Conservation (phyloP, 352 stramenopile species). For the Phytophthora colocasiae region DNA sequence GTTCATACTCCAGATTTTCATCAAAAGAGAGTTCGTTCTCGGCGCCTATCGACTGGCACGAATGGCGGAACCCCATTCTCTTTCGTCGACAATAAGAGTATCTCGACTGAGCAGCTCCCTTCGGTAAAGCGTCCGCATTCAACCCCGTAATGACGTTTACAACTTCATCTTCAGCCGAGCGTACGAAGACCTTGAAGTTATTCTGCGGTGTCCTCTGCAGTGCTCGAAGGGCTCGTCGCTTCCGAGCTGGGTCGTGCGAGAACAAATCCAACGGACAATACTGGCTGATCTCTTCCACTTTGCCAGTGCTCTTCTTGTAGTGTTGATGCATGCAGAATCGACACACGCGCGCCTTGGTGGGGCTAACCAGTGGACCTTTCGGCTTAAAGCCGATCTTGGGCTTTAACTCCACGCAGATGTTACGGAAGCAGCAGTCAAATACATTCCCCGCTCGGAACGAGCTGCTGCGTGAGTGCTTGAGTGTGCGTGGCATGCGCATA, state of each 20-base stretch:
- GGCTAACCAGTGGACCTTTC: conserved; percentile 56
- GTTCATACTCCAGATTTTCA: conserved; percentile 40
- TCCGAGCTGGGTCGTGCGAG: conserved; percentile 63
- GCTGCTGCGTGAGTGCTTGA: conserved; percentile 41
- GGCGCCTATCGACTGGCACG: conserved; percentile 72
- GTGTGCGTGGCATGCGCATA: not conserved
- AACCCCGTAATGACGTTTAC: conserved; percentile 83
- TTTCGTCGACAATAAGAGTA: conserved; percentile 80
- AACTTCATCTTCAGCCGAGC: conserved; percentile 77
- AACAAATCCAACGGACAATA: conserved; percentile 89
- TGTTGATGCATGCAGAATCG: conserved; percentile 92
- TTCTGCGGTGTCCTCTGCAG: conserved; percentile 89
- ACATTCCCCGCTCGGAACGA: conserved; percentile 63
- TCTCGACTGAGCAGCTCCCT: conserved; percentile 65
- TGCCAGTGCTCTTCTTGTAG: conserved; percentile 76
- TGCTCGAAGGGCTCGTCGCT: conserved; percentile 62
- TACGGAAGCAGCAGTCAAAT: conserved; percentile 87
- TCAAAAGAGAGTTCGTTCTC: conserved; percentile 56
- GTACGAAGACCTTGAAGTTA: conserved; percentile 91
- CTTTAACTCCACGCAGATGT: conserved; percentile 90
- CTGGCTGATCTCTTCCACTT: conserved; percentile 83
- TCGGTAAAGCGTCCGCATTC: conserved; percentile 71
- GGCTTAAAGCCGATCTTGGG: conserved; percentile 88
- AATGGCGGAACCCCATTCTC: conserved; percentile 78
- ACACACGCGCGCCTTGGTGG: conserved; percentile 69